These are phyloP conservation scores for Podosphaera xanthii DNA, from an alignment of 2,329 filamentous ascomycete species.

Conservation along the genomic window DNA sequence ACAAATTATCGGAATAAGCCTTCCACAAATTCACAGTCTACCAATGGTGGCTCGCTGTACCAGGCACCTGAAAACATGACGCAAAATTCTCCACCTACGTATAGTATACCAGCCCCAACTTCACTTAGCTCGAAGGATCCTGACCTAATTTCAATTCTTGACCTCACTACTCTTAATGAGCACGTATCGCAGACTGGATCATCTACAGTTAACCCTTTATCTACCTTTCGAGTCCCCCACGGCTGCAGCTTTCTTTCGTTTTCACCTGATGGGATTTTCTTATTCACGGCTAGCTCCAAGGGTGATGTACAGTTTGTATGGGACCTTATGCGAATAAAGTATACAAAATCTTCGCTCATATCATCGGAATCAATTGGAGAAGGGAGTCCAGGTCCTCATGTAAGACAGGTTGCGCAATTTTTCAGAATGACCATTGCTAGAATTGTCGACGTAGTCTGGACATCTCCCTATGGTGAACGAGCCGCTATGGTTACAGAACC, in stretches of 20 bases:
- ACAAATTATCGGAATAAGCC: constrained; percentile 57
- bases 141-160: constrained; percentile 51
- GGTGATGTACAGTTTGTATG: constrained; percentile 68
- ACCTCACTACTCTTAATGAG: constrained; percentile 35
- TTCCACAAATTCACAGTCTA: constrained; percentile 20
- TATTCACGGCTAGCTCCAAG: constrained; percentile 63
- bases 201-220: constrained; percentile 30
- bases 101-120: constrained; percentile 32
- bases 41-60: constrained; percentile 19
- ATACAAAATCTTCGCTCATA: constrained; percentile 36
- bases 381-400: constrained; percentile 26
- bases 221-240: constrained; percentile 46
- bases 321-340: constrained; percentile 48
- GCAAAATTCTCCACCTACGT: constrained; percentile 50
- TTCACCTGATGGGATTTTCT: constrained; percentile 45
- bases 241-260: constrained; percentile 69
- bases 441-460: constrained; percentile 80
- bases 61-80: constrained; percentile 11
- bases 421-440: constrained; percentile 78
- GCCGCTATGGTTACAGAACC: constrained; percentile 80
- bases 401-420: constrained; percentile 73
- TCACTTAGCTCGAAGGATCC: constrained; percentile 34
- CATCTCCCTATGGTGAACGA: constrained; percentile 55
- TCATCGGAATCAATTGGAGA: constrained; percentile 25
- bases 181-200: constrained; percentile 21